Evolutionary conservation across 805 yeast genomes (phyloP).

Genomic region (Saturnispora sekii): DNA sequence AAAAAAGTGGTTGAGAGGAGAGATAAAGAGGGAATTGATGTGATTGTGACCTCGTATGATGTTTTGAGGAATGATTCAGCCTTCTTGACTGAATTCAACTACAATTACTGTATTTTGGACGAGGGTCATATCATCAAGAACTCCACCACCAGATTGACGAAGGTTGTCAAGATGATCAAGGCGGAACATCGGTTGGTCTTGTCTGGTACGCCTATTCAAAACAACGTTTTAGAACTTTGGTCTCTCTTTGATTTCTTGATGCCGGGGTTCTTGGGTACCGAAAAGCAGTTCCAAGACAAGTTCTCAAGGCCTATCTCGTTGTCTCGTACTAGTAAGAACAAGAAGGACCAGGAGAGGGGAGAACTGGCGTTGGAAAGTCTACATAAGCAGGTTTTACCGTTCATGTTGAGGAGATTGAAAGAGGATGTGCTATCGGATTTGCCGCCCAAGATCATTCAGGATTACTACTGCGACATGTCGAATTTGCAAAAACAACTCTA

Average conservation of each 20-base stretch:
- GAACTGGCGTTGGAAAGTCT: conserved; percentile 91
- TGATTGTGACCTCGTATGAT: conserved; percentile 91
- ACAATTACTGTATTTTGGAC: conserved; percentile 91
- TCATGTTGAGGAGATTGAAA: conserved; percentile 89
- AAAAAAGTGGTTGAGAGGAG: conserved; percentile 41
- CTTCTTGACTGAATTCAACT: conserved; percentile 47
- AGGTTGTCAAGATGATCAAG: conserved; percentile 69
- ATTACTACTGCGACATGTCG: conserved; percentile 92
- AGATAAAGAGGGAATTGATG: conserved; percentile 35
- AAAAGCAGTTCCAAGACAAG: conserved; percentile 83
- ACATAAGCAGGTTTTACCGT: conserved; percentile 94
- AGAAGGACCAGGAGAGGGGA: conserved; percentile 94
- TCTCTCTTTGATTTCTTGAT: conserved; percentile 92
- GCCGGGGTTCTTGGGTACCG: conserved; percentile 98
- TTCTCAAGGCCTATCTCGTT: conserved; percentile 98
- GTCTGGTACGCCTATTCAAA: conserved; percentile 97
- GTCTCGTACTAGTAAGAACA: conserved; percentile 78
- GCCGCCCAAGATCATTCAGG: conserved; percentile 98
- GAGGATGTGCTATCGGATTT: conserved; percentile 93
- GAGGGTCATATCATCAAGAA: conserved; percentile 98
- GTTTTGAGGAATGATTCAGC: conserved; percentile 89
- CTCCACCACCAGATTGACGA: conserved; percentile 76
- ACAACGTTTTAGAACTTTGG: conserved; percentile 94
- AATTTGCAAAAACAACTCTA: conserved; percentile 83
- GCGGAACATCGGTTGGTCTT: conserved; percentile 87